Evolutionary conservation across 352 stramenopile genomes (phyloP).

Genomic region (Pythium graminicola): DNA sequence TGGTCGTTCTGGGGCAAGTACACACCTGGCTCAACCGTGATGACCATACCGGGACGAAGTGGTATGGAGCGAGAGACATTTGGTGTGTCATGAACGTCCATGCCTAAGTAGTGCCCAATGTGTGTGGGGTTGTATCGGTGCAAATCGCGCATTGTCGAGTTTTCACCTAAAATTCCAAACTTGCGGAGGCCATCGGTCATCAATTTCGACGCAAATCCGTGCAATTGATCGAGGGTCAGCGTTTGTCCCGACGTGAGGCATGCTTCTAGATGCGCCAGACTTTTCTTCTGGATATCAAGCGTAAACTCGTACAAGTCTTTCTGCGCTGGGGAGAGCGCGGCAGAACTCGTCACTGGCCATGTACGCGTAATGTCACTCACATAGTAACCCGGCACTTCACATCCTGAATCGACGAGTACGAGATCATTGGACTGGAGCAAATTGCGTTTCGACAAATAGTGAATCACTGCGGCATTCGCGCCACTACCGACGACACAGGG

Average conservation of each 20-base stretch:
- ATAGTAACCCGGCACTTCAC: conserved; percentile 72
- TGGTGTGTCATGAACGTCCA: conserved; percentile 80
- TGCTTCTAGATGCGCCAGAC: conserved; percentile 41
- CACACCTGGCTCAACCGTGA: conserved; percentile 78
- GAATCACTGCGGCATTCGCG: conserved; percentile 74
- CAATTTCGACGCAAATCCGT: conserved; percentile 63
- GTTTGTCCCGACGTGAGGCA: conserved; percentile 40
- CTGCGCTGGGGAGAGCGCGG: conserved; percentile 37
- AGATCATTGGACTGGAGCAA: conserved; percentile 55
- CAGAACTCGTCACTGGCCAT: conserved; percentile 47
- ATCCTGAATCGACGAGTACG: conserved; percentile 80
- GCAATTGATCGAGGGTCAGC: conserved; percentile 66
- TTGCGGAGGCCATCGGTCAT: conserved; percentile 62
- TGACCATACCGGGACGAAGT: conserved; percentile 67
- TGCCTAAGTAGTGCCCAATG: conserved; percentile 77
- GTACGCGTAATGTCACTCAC: conserved; percentile 81
- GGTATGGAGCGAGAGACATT: conserved; percentile 52
- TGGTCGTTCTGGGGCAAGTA: conserved; percentile 74
- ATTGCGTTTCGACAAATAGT: conserved; percentile 73
- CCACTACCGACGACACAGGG: conserved; percentile 75
- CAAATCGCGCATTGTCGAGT: conserved; percentile 44
- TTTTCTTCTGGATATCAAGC: conserved; percentile 72
- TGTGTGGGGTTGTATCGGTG: conserved; percentile 85
- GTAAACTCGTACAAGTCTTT: conserved; percentile 66
- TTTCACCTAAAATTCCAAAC: conserved; percentile 49